Evolutionary conservation across 164 flowering plant species (phyloP).

Genomic region (Piper betle): DNA sequence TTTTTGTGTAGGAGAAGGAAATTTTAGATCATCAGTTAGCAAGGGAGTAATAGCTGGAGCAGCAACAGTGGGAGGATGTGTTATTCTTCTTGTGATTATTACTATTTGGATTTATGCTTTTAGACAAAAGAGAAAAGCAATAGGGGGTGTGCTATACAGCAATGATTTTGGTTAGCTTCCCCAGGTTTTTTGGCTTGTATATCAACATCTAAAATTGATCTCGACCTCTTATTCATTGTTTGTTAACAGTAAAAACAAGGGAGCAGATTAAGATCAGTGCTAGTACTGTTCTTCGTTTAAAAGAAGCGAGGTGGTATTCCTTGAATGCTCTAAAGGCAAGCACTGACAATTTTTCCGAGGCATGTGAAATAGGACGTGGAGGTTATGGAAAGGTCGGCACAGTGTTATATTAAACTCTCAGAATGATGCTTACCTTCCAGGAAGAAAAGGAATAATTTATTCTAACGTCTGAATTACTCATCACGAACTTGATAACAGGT

Average conservation of each 20-base stretch:
- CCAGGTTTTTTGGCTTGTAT: background rate
- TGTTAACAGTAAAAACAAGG: constrained; percentile 33
- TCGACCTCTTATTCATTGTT: too few species aligned
- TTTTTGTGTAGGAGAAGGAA: background rate
- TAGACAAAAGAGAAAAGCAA: constrained; percentile 61
- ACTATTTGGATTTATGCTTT: constrained; percentile 46
- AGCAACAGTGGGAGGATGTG: constrained; percentile 24
- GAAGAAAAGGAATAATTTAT: background rate
- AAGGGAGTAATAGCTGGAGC: constrained; percentile 26
- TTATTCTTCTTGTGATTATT: constrained; percentile 32
- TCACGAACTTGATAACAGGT: constrained; percentile 21
- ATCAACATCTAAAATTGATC: too few species aligned
- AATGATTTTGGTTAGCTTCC: constrained; percentile 43
- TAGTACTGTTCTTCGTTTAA: constrained; percentile 31
- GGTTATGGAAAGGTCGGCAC: constrained; percentile 16
- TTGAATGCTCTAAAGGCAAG: constrained; percentile 45
- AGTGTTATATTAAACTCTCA: constrained; percentile 17
- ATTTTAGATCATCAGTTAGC: constrained; percentile 14
- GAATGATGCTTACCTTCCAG: background rate
- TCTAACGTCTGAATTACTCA: too few species aligned
- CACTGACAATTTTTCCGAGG: constrained; percentile 50
- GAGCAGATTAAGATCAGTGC: constrained; percentile 18
- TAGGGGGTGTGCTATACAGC: constrained; percentile 42
- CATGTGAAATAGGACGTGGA: constrained; percentile 35
- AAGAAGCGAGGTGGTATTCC: constrained; percentile 50